Evolutionary conservation across 2,329 filamentous ascomycete genomes (phyloP).

Genomic region (Microdochium bolleyi): DNA sequence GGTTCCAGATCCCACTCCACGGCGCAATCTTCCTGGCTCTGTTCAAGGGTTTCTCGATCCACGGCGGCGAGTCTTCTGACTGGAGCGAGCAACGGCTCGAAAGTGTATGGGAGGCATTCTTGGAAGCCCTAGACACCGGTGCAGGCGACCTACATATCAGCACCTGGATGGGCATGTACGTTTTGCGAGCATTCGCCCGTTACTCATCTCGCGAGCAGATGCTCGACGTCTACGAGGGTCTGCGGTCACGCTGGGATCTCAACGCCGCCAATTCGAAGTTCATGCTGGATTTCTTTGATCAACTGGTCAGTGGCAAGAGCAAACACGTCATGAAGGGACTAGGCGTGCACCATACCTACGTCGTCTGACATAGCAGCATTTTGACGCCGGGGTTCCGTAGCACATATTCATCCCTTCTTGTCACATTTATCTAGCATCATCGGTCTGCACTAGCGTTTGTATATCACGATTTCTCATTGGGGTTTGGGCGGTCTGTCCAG

Average conservation of each 20-base stretch:
- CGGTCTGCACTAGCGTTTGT: no score
- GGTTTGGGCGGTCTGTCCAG: no score
- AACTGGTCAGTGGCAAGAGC: conserved; percentile 26
- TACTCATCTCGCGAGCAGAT: conserved; percentile 45
- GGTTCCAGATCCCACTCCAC: conserved; percentile 59
- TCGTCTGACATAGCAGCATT: neutral
- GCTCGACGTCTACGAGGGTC: conserved; percentile 42
- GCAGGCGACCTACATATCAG: conserved; percentile 42
- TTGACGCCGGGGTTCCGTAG: no score
- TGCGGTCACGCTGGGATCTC: conserved; percentile 40
- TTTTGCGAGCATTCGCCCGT: conserved; percentile 55
- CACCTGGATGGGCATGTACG: conserved; percentile 54
- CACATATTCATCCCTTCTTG: no score
- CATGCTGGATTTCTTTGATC: conserved; percentile 36
- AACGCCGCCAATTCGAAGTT: conserved; percentile 31
- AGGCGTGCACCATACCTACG: neutral
- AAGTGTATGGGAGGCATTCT: conserved; percentile 57
- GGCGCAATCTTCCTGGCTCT: conserved; percentile 72
- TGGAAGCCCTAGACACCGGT: conserved; percentile 41
- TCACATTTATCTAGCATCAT: no score
- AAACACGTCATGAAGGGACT: conserved; percentile 1
- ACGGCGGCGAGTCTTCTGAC: conserved; percentile 59
- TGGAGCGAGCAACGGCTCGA: conserved; percentile 70
- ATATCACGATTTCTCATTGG: no score
- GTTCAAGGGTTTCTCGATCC: conserved; percentile 71